Conservation (phyloP, 345 rosid genomes). For the Hibiscus mutabilis region DNA sequence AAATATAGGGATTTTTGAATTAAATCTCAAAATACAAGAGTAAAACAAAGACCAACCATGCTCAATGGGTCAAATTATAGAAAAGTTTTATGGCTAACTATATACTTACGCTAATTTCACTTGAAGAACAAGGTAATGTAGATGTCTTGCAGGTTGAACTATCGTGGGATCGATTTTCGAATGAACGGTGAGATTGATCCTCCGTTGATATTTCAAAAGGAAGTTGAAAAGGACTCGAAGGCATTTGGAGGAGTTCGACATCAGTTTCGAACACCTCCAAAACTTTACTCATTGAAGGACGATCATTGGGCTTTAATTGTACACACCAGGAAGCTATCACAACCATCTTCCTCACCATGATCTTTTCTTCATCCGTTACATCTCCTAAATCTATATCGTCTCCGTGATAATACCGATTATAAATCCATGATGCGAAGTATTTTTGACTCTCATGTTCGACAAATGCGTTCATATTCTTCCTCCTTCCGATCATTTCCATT, state of each 20-base stretch:
- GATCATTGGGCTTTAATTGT: background rate
- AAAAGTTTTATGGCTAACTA: background rate
- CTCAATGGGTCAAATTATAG: background rate
- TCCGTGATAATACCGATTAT: background rate
- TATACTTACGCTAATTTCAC: background rate
- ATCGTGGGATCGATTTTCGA: background rate
- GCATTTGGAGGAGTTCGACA: background rate
- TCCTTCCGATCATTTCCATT: background rate
- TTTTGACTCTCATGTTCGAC: background rate
- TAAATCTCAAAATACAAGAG: too few relatives aligned
- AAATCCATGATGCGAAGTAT: background rate
- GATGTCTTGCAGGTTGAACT: background rate
- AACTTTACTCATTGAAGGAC: background rate
- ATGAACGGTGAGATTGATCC: background rate
- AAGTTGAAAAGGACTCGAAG: background rate
- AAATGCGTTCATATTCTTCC: background rate
- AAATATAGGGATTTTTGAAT: too few relatives aligned
- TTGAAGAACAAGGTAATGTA: background rate
- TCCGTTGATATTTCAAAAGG: background rate
- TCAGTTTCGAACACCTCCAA: background rate
- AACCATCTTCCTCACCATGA: background rate
- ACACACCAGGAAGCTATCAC: background rate
- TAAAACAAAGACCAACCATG: background rate
- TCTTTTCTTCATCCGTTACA: background rate
- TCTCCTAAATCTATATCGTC: background rate